phyloP scores from a whole-genome alignment of 768 basidiomycete genomes.

The Albatrellus ellisii region DNA sequence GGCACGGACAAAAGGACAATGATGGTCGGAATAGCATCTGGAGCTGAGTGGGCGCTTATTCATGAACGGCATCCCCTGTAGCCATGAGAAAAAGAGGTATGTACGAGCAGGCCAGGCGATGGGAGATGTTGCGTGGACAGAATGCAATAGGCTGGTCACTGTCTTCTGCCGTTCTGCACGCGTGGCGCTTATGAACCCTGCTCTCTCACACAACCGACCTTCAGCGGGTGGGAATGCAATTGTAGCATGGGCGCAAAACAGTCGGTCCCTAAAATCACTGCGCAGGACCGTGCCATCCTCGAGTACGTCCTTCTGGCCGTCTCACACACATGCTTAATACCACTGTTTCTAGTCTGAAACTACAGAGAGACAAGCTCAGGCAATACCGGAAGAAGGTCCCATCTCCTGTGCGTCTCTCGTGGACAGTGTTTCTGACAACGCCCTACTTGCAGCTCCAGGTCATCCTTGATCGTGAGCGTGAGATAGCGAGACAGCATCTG shows the following conservation, averaged over 20 bases:
- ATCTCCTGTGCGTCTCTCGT: neutral
- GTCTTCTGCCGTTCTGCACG: no score
- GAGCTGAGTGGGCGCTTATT: no score
- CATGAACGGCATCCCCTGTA: no score
- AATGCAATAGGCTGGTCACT: no score
- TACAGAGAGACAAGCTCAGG: slow-evolving; percentile 90
- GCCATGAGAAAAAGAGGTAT: no score
- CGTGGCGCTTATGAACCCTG: no score
- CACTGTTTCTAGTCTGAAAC: slow-evolving; percentile 56
- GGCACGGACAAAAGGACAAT: neutral
- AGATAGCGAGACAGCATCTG: slow-evolving; percentile 78
- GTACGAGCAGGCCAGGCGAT: no score
- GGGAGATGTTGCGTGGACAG: no score
- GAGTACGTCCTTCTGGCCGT: slow-evolving; percentile 47
- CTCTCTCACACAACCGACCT: no score
- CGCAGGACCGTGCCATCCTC: slow-evolving; percentile 88
- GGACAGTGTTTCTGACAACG: neutral
- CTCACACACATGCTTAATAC: slow-evolving; percentile 10
- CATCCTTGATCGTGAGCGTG: slow-evolving; percentile 77
- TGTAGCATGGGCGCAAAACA: slow-evolving; percentile 52
- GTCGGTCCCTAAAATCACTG: slow-evolving; percentile 79
- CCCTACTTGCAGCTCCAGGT: slow-evolving; percentile 54
- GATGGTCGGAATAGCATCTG: no score
- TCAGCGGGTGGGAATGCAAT: no score
- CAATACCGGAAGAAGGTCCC: slow-evolving; percentile 91